A percentile compares a stretch with the other conserved stretches of the same genome.
Conservation (phyloP, 192 early-diverging fungal genomes). For the Ambispora gerdemannii region DNA sequence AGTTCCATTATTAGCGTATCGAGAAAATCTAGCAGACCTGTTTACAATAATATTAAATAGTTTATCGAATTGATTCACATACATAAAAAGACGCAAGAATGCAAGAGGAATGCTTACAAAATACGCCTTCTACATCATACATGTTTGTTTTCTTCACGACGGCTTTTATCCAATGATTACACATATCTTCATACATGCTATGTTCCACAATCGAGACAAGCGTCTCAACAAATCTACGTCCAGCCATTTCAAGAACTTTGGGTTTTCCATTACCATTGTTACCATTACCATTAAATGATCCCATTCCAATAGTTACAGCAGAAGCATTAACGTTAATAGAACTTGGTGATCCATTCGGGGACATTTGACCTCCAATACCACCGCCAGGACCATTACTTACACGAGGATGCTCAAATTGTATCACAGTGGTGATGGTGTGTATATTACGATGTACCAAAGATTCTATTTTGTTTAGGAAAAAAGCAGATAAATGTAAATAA, state of each 20-base stretch:
- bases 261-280: constrained; percentile 41
- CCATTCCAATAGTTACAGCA: constrained; percentile 20
- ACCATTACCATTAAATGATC: neutral
- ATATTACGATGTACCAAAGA: constrained; percentile 48
- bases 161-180: constrained; percentile 47
- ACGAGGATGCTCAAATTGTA: constrained; percentile 41
- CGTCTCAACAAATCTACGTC: constrained; percentile 46
- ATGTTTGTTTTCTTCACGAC: constrained; percentile 48
- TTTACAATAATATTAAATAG: no score
- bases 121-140: constrained; percentile 51
- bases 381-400: constrained; percentile 22
- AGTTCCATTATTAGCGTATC: constrained; percentile 44
- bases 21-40: constrained; percentile 47
- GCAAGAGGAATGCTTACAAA: constrained; percentile 47
- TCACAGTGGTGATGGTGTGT: constrained; percentile 50
- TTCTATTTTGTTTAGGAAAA: constrained; percentile 49
- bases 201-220: constrained; percentile 44
- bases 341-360: constrained; percentile 34
- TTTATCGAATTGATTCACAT: no score
- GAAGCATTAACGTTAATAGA: constrained; percentile 35
- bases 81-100: no score
- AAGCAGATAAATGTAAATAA: constrained; percentile 46
- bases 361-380: constrained; percentile 25
- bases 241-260: constrained; percentile 46
- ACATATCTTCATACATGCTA: constrained; percentile 49